These are phyloP conservation scores for Citrus sp. DNA, from an alignment of 345 rosid genomes.

Conservation along the genomic window DNA sequence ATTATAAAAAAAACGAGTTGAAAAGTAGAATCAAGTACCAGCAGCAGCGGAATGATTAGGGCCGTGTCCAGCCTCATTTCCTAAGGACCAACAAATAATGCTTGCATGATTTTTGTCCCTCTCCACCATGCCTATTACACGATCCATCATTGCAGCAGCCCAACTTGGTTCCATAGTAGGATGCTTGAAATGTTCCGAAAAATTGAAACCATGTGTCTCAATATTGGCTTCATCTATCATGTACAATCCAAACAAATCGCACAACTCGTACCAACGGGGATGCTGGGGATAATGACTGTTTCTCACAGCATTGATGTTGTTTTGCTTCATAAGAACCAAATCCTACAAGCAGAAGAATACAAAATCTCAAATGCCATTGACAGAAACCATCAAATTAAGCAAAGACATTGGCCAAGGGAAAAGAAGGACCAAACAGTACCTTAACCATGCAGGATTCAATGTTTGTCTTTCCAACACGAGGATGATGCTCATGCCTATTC, in stretches of 20 bases:
- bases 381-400: conserved; percentile 6
- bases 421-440: conserved; percentile 39
- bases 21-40: conserved; percentile 43
- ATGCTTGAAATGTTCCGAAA: conserved; percentile 76
- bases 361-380: not conserved
- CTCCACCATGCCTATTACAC: conserved; percentile 96
- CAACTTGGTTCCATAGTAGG: conserved; percentile 83
- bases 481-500: conserved; percentile 99
- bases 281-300: conserved; percentile 99
- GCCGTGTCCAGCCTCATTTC: conserved; percentile 94
- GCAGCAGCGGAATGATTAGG: conserved; percentile 98
- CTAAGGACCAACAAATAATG: conserved; percentile 91
- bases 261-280: conserved; percentile 96
- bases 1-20: not conserved
- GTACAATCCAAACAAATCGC: conserved; percentile 95
- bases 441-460: conserved; percentile 96
- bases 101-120: conserved; percentile 95
- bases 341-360: conserved; percentile 52
- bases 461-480: conserved; percentile 93
- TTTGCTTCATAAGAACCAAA: conserved; percentile 90
- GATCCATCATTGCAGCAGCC: conserved; percentile 94
- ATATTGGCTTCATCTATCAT: conserved; percentile 99
- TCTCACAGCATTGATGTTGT: conserved; percentile 90
- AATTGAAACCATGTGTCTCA: conserved; percentile 94
- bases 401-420: conserved; percentile 9